These are phyloP conservation scores for Dipodascus geniculatus DNA, from an alignment of 805 yeast genomes.

Conservation along the genomic window DNA sequence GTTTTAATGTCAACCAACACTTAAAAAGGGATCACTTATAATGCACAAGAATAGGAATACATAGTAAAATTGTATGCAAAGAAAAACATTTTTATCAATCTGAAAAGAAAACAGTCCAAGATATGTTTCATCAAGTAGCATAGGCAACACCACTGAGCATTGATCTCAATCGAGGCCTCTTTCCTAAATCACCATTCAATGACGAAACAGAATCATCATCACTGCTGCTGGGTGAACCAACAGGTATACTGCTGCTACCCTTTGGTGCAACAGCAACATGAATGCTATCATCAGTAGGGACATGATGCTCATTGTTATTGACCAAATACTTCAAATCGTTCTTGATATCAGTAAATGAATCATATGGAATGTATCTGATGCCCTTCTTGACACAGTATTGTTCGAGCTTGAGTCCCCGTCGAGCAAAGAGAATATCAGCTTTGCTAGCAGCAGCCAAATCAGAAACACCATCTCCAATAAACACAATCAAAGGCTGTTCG, in stretches of 20 bases:
- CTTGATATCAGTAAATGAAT: conserved; percentile 30
- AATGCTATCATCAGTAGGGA: conserved; percentile 4
- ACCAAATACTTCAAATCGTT: conserved; percentile 24
- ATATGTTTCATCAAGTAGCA: not conserved
- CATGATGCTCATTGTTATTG: conserved; percentile 20
- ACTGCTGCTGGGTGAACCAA: not conserved
- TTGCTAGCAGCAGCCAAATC: conserved; percentile 34
- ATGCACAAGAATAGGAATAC: not conserved
- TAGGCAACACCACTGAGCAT: not conserved
- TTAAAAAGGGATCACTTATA: not conserved
- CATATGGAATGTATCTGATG: conserved; percentile 32
- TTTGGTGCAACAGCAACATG: not conserved
- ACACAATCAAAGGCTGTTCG: conserved; percentile 32
- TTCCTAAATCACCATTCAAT: not conserved
- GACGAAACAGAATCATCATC: not conserved
- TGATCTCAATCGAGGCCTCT: not conserved
- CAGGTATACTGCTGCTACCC: not conserved
- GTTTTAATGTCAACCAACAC: not conserved
- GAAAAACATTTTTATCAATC: not conserved
- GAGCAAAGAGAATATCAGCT: conserved; percentile 34
- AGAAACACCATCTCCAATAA: conserved; percentile 49
- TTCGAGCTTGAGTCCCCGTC: conserved; percentile 31
- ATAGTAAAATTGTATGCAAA: not conserved
- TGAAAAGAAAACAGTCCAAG: not conserved
- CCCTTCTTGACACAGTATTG: conserved; percentile 30